Percentiles rank a stretch among this genome's conserved stretches.
Conservation (phyloP, 805 yeast genomes). For the Schwanniomyces yamadae region DNA sequence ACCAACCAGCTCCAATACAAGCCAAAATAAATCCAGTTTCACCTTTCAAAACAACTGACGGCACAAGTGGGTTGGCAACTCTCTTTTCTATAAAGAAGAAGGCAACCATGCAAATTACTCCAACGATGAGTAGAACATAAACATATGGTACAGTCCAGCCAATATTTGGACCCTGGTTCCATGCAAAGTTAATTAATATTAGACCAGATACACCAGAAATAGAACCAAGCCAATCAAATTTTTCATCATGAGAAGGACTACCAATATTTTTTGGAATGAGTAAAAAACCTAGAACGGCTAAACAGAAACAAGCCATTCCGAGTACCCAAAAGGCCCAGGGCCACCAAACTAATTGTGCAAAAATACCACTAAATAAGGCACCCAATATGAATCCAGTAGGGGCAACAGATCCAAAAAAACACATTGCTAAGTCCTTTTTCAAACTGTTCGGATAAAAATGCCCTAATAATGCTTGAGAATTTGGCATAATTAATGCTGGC, state of each 20-base stretch:
- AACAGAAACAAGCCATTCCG: constrained; percentile 17
- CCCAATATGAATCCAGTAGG: constrained; percentile 33
- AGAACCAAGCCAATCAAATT: constrained; percentile 35
- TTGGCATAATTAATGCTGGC: constrained; percentile 35
- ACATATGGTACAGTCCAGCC: constrained; percentile 69
- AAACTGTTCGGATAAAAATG: constrained; percentile 26
- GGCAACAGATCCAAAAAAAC: constrained; percentile 35
- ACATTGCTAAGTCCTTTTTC: constrained; percentile 23
- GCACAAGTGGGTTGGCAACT: constrained; percentile 53
- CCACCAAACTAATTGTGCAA: constrained; percentile 32
- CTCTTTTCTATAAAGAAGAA: constrained; percentile 52
- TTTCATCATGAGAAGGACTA: constrained; percentile 8
- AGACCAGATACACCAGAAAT: constrained; percentile 59
- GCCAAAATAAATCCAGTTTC: constrained; percentile 49
- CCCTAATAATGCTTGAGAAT: constrained; percentile 32
- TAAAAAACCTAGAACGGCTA: constrained; percentile 19
- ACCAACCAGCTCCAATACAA: constrained; percentile 68
- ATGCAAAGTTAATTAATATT: constrained; percentile 62
- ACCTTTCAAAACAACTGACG: constrained; percentile 44
- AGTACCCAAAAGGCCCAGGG: constrained; percentile 34
- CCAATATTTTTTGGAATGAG: constrained; percentile 31
- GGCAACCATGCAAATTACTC: constrained; percentile 36
- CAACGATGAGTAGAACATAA: constrained; percentile 55
- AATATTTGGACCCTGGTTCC: constrained; percentile 75
- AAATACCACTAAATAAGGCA: constrained; percentile 24